Evolutionary conservation across 345 rosid species (phyloP).

Genomic region (Microthlaspi erraticum): DNA sequence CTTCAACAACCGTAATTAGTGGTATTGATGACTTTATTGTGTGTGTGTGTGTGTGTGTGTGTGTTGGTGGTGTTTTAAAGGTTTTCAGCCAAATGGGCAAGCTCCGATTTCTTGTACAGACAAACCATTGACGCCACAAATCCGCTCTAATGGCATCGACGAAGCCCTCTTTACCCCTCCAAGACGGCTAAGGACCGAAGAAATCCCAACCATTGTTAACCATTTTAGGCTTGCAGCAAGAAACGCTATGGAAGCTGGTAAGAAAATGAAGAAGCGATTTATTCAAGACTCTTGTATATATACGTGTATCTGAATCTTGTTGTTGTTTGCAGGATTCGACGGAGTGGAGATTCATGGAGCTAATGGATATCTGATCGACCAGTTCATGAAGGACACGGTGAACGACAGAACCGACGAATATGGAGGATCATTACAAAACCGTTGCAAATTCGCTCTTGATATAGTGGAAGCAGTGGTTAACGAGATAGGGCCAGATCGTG

Average conservation of each 20-base stretch:
- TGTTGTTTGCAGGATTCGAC: slow-evolving; percentile 57
- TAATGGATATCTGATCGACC: slow-evolving; percentile 69
- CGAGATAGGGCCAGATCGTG: slow-evolving; percentile 73
- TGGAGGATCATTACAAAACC: slow-evolving; percentile 72
- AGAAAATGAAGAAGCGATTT: neutral
- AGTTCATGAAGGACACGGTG: slow-evolving; percentile 71
- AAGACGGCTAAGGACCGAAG: slow-evolving; percentile 56
- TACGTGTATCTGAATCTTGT: slow-evolving; percentile 15
- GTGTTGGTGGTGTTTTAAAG: neutral
- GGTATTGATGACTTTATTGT: neutral
- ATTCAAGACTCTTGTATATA: slow-evolving; percentile 22
- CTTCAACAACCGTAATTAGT: neutral
- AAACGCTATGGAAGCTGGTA: slow-evolving; percentile 86
- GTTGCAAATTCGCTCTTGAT: slow-evolving; percentile 68
- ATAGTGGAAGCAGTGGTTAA: slow-evolving; percentile 62
- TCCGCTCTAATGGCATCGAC: slow-evolving; percentile 52
- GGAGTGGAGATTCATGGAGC: slow-evolving; percentile 87
- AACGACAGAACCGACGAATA: slow-evolving; percentile 74
- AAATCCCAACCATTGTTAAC: slow-evolving; percentile 67
- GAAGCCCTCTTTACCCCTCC: slow-evolving; percentile 58
- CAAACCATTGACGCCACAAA: slow-evolving; percentile 55
- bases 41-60: neutral
- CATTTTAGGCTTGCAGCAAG: slow-evolving; percentile 76
- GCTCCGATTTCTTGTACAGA: slow-evolving; percentile 66
- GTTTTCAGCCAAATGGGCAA: slow-evolving; percentile 66